Conservation (phyloP, 1,284 basidiomycete species). For the Ustilago curta region DNA sequence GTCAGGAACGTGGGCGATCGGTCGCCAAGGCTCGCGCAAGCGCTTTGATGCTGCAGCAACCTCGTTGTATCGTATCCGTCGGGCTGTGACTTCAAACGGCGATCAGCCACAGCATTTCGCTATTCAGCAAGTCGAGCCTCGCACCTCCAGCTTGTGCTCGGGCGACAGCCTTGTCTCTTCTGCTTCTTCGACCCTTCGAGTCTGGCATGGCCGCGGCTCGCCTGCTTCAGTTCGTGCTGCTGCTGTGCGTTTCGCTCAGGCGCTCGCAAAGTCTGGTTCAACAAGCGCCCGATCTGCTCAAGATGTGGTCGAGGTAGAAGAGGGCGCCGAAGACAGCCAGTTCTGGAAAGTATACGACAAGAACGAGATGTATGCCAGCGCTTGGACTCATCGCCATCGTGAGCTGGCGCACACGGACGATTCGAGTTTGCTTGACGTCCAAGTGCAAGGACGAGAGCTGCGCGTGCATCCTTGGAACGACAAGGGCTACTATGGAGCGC, state of each 20-base stretch:
- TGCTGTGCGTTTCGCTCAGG: slow-evolving; percentile 51
- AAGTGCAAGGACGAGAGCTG: slow-evolving; percentile 28
- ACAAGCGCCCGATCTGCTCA: slow-evolving; percentile 17
- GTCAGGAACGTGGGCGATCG: slow-evolving; percentile 35
- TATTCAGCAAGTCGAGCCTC: slow-evolving; percentile 59
- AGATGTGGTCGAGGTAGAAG: slow-evolving; percentile 52
- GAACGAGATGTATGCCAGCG: slow-evolving; percentile 45
- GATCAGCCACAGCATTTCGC: slow-evolving; percentile 25
- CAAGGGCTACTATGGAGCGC: slow-evolving; percentile 29
- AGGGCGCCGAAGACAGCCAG: slow-evolving; percentile 56
- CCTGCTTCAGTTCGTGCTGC: slow-evolving; percentile 37
- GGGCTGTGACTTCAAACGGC: slow-evolving; percentile 12
- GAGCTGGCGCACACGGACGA: slow-evolving; percentile 18
- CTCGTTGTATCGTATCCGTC: slow-evolving; percentile 52
- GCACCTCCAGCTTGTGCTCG: slow-evolving; percentile 59
- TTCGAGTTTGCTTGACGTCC: slow-evolving; percentile 27
- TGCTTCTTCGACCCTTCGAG: slow-evolving; percentile 45
- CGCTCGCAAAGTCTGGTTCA: slow-evolving; percentile 37
- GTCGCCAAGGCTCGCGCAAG: slow-evolving; percentile 48
- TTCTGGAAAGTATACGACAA: slow-evolving; percentile 58
- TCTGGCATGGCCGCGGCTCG: slow-evolving; percentile 63
- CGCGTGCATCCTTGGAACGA: slow-evolving; percentile 17
- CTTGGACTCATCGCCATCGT: slow-evolving; percentile 42
- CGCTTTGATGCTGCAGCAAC: slow-evolving; percentile 48
- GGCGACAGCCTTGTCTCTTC: slow-evolving; percentile 53